Percentiles rank a stretch among this genome's conserved stretches.
These are phyloP conservation scores for Hymenoscyphus repandus DNA, from an alignment of 2,329 filamentous ascomycete genomes.

Conservation along the genomic window DNA sequence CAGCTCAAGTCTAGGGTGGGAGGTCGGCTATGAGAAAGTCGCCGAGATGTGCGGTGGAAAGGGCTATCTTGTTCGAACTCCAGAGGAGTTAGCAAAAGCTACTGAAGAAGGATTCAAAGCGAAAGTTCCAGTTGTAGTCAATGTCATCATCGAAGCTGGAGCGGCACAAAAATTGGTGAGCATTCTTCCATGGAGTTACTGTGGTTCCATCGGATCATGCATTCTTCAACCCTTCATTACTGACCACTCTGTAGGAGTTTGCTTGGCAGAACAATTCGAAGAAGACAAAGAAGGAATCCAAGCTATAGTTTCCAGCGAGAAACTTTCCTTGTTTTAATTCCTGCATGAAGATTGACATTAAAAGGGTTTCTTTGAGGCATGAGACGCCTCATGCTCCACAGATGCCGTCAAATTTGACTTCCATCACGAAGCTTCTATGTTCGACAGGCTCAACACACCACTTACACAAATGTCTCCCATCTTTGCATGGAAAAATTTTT, in stretches of 20 bases:
- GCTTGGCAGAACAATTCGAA: slow-evolving; percentile 31
- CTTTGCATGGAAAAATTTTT: no score
- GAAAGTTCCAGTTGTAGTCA: slow-evolving; percentile 45
- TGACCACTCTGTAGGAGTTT: slow-evolving; percentile 21
- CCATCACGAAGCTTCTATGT: no score
- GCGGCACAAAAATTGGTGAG: slow-evolving; percentile 36
- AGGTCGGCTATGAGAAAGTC: slow-evolving; percentile 50
- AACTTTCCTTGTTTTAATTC: not conserved
- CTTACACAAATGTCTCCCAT: no score
- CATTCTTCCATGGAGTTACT: not conserved
- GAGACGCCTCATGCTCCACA: not conserved
- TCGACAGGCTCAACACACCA: no score
- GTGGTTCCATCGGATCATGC: not conserved
- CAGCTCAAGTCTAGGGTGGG: slow-evolving; percentile 46
- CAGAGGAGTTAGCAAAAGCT: slow-evolving; percentile 46
- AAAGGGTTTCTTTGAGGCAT: not conserved
- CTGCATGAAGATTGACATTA: not conserved
- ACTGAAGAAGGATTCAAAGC: slow-evolving; percentile 44
- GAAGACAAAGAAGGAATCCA: slow-evolving; percentile 24
- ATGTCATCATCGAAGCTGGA: slow-evolving; percentile 50
- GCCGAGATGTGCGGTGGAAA: slow-evolving; percentile 49
- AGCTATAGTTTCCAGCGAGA: slow-evolving; percentile 6
- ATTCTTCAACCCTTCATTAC: not conserved
- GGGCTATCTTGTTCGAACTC: slow-evolving; percentile 45
- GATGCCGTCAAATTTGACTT: no score